Evolutionary conservation across 2,329 filamentous ascomycete species (phyloP), one percentile per base, ranked within the genome.

Genomic region (Cryphonectria carpinicola): DNA sequence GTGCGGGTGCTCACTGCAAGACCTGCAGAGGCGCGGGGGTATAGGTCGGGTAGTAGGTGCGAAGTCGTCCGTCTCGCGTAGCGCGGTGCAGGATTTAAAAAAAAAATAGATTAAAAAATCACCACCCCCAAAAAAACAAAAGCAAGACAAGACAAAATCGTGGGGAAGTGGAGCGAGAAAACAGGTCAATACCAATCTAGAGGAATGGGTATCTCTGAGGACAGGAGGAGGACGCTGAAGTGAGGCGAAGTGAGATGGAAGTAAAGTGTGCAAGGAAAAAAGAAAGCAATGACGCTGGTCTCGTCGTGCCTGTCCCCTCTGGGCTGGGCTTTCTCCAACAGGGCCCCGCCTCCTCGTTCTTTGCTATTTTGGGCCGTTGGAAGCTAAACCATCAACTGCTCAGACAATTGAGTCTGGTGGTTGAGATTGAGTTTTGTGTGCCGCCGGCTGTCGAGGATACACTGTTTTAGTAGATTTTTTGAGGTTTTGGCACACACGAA

Each of bases 281-380:
- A 64, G 41, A 39, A 43, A 46, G 61, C 61, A 64, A 64, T 64
- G 61, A 64, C 61, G 61, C 61, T 39, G 61, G n/a, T 64, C 41
- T 64, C 17, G 61, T 39, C 41, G 32, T 32, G 32, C 22, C 60
- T 62, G 60, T 39, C 32, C 37, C 37, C n/a, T 35, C 35, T 46
- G 14, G 35, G 61, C 39, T 43, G 61, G 60, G 61, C 61, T 39
- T 46, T n/a, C 61, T 64, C 61, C 61, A 39, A 64, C 39, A 46
- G 19, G 61, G 41, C 61, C 61, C 61, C 61, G 60, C 37, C 61
- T 28, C n/a, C 22, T 64, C n/a, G 61, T 46, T 14, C 61, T 32
- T 64, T 28, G 46, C 61, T 39, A 54, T 60, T 39, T 35, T 39
- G 37, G 25, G n/a, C 56, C 35, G 25, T 46, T n/a, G 39, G 39